Percentiles rank a stretch among this genome's conserved stretches.
Evolutionary conservation across 768 basidiomycete species (phyloP).

Genomic region (Boletus reticulatus): DNA sequence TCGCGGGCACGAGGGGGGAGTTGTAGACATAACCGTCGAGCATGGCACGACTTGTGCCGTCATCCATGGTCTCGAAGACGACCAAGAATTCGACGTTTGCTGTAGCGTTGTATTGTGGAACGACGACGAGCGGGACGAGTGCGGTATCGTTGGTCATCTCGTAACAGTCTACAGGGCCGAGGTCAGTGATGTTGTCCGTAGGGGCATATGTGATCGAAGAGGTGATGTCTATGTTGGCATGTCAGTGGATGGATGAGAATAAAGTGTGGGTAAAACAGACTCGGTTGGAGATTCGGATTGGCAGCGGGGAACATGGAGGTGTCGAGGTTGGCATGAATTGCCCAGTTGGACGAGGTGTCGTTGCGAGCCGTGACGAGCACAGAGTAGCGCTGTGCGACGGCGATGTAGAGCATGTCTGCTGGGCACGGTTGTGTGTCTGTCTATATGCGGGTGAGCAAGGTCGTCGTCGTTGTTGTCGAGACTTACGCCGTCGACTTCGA

Average conservation of each 20-base stretch:
- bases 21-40: slow-evolving; percentile 73
- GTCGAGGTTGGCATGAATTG: slow-evolving; percentile 90
- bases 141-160: slow-evolving; percentile 61
- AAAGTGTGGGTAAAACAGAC: slow-evolving; percentile 39
- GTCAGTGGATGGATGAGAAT: not conserved
- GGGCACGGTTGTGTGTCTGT: slow-evolving; percentile 75
- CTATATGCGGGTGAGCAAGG: slow-evolving; percentile 30
- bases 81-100: slow-evolving; percentile 69
- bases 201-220: slow-evolving; percentile 75
- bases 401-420: slow-evolving; percentile 67
- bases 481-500: slow-evolving; percentile 81
- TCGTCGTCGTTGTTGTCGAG: too few species aligned
- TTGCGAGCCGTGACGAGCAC: slow-evolving; percentile 90
- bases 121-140: slow-evolving; percentile 58
- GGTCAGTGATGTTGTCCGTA: slow-evolving; percentile 49
- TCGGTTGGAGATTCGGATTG: slow-evolving; percentile 65
- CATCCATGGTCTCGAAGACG: slow-evolving; percentile 78
- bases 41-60: slow-evolving; percentile 83
- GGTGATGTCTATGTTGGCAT: slow-evolving; percentile 60
- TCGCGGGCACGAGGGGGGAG: slow-evolving; percentile 65
- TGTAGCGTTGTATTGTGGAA: slow-evolving; percentile 50
- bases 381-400: slow-evolving; percentile 92
- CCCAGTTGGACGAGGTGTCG: slow-evolving; percentile 81
- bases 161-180: slow-evolving; percentile 56
- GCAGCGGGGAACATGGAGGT: slow-evolving; percentile 78